Percentiles rank a stretch among this genome's conserved stretches.
These are phyloP conservation scores for Quercus tomentella DNA, from an alignment of 331 rosid species.

Conservation along the genomic window DNA sequence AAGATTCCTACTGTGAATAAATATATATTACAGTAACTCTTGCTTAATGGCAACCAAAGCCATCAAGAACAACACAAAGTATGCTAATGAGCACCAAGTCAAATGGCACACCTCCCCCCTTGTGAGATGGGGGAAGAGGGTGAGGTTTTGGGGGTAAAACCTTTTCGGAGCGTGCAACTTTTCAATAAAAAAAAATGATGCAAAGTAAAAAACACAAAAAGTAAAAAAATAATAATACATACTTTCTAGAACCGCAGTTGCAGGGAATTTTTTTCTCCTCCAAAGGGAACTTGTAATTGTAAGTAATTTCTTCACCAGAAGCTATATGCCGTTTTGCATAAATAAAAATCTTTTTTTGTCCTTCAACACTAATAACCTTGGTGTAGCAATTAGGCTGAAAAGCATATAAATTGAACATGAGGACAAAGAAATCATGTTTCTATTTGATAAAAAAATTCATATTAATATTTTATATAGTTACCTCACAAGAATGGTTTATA, in stretches of 20 bases:
- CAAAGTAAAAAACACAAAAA: not conserved
- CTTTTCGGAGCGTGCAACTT: no score
- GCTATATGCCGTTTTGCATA: constrained; percentile 90
- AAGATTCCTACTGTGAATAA: not conserved
- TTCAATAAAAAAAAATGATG: not conserved
- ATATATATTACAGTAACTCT: not conserved
- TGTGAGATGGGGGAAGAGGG: no score
- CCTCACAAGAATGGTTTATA: constrained; percentile 97
- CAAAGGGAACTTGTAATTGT: constrained; percentile 96
- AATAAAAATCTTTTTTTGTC: constrained; percentile 85
- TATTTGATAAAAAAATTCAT: not conserved
- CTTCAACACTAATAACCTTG: constrained; percentile 91
- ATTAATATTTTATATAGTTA: constrained; percentile 26
- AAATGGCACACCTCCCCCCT: no score
- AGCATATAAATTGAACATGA: constrained; percentile 19
- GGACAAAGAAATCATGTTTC: constrained; percentile 3
- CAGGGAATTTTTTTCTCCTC: constrained; percentile 98
- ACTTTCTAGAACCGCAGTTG: constrained; percentile 92
- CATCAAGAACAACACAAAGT: not conserved
- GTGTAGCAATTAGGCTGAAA: constrained; percentile 99
- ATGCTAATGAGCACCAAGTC: not conserved
- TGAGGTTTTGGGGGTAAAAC: no score
- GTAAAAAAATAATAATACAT: constrained; percentile 20
- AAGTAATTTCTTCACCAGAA: constrained; percentile 91
- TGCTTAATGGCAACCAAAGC: not conserved